Evolutionary conservation across 495 filamentous ascomycete genomes (phyloP).

Genomic region (Neurospora sublineolata): DNA sequence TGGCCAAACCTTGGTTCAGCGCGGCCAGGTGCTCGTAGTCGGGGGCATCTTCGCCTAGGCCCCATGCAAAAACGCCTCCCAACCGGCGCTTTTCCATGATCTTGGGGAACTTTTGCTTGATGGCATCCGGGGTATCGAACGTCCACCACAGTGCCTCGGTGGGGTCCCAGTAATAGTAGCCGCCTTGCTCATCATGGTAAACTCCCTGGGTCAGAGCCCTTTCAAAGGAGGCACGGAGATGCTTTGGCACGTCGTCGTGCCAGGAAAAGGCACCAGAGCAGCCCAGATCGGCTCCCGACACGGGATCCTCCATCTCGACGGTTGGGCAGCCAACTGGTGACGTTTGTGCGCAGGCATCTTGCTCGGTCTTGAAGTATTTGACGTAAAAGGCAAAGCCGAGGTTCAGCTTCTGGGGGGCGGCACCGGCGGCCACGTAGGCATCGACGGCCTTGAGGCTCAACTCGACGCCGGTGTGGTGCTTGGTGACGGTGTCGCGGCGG

Average conservation of each 20-base stretch:
- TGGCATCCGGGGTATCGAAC: conserved; percentile 55
- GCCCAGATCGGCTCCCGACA: conserved; percentile 52
- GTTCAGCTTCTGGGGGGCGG: conserved; percentile 47
- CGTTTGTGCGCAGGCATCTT: conserved; percentile 34
- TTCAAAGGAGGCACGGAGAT: conserved; percentile 36
- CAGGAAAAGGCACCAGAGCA: conserved; percentile 52
- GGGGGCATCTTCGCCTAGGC: conserved; percentile 57
- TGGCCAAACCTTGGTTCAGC: conserved; percentile 32
- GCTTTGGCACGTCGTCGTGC: conserved; percentile 35
- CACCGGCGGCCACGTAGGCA: conserved; percentile 49
- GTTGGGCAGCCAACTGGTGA: conserved; percentile 51
- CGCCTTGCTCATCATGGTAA: conserved; percentile 49
- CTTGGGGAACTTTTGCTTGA: conserved; percentile 50
- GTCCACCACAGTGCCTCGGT: conserved; percentile 57
- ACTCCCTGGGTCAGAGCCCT: conserved; percentile 42
- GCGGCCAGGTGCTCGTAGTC: conserved; percentile 47
- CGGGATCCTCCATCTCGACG: conserved; percentile 50
- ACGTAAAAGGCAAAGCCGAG: conserved; percentile 66
- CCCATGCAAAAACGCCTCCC: conserved; percentile 66
- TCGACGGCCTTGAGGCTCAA: conserved; percentile 44
- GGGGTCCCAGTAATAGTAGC: conserved; percentile 58
- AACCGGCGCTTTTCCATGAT: conserved; percentile 47
- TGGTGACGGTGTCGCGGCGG: conserved; percentile 55
- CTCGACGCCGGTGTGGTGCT: conserved; percentile 52
- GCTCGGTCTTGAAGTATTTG: conserved; percentile 58